Base-by-base conservation (phyloP, 495 filamentous ascomycete genomes). In the Xylaria intraflava region DNA sequence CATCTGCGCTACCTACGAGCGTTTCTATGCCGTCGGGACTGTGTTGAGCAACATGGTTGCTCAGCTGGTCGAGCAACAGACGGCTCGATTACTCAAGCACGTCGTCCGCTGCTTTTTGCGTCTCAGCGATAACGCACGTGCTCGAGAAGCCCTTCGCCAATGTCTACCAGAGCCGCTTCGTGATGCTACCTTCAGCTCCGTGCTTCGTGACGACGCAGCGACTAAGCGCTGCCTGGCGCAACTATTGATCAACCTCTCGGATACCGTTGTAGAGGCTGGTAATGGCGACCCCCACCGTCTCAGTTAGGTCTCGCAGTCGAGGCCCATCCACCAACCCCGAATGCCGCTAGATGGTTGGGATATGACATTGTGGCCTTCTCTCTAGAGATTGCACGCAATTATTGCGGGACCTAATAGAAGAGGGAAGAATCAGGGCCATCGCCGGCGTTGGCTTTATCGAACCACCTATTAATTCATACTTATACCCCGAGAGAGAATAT, bases 41-140 rank as follows among this genome's bases (percentile, higher is more conserved):
- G 93, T 99, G 24, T 76, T 99, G 43, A 95, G 89, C 73, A 99
- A 97, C 62, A 99, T 99, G 93, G 93, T 99, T 30, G 86, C 84
- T 36, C 91, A 96, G 70, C 77, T 99, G 19, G 94, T 97, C 36
- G 93, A 99, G 68, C 90, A 96, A 64, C 93, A 97, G 72, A 99
- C 93, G 0, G 94, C 95, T 31, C 77, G 93, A 39, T 78, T 99
- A 24, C 80, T 99, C 17, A 99, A 99, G 80, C 93, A 99, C 62
- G 93, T 99, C 46, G 94, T 99, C 22, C 81, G 93, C 49, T 99
- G 93, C 72, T 99, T 99, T 68, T 79, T 99, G 62, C 79, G 93
- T 87, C 75, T 98, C 30, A 95, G 89, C 64, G 93, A 99, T 61
- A 99, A 99, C 67, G 94, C 90, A 45, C 85, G 93, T 33, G 93